Conservation (phyloP, 2,329 filamentous ascomycete genomes). For the Fusarium scirpi region DNA sequence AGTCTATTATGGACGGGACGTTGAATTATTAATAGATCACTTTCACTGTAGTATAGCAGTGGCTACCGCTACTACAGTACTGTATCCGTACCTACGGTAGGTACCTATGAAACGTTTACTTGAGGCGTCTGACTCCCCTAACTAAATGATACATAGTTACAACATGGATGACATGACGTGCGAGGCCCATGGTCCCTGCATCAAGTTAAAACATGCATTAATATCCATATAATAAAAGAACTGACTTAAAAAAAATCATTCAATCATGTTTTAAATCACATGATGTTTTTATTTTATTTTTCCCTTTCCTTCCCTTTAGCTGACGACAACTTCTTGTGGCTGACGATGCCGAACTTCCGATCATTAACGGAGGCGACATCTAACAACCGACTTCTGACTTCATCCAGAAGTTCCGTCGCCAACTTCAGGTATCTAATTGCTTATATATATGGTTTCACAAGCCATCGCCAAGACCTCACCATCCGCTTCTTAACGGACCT, state of each 20-base stretch:
- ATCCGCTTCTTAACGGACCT: background rate
- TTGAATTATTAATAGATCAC: constrained; percentile 7
- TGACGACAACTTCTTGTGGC: constrained; percentile 32
- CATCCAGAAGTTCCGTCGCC: no score
- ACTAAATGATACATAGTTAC: background rate
- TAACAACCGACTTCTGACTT: background rate
- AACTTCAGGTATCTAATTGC: background rate
- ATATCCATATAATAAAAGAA: background rate
- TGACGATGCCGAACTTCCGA: constrained; percentile 31
- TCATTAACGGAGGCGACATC: background rate
- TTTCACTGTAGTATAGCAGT: background rate
- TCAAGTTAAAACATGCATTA: background rate
- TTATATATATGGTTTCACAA: background rate
- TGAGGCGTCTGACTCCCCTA: background rate
- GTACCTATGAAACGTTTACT: constrained; percentile 4
- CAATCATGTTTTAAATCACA: background rate
- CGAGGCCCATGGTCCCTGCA: constrained; percentile 11
- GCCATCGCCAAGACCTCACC: background rate
- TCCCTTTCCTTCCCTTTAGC: background rate
- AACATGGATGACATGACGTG: constrained; percentile 9
- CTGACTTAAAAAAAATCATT: background rate
- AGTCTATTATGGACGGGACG: background rate
- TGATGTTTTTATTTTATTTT: background rate
- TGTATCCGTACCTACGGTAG: background rate
- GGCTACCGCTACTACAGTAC: background rate